Percentiles rank a stretch among this genome's conserved stretches.
phyloP scores from a whole-genome alignment of 108 stramenopile species.

The Mediolabrus comicus region DNA sequence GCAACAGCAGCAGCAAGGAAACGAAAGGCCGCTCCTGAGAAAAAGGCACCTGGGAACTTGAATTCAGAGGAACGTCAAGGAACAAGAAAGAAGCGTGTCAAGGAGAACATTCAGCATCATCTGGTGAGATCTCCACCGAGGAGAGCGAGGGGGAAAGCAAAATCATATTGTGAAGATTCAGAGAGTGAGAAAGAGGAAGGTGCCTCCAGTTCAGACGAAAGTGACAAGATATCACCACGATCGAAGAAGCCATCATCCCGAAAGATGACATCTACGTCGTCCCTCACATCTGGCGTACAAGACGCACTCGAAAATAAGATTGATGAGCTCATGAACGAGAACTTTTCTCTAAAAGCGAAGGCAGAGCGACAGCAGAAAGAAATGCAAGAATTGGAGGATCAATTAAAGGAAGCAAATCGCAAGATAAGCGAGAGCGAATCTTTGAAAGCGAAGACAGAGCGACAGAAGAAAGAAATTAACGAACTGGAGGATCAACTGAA shows the following conservation, averaged over 20 bases:
- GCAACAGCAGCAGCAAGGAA: neutral
- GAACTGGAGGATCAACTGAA: neutral
- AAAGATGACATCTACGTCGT: conserved; percentile 2
- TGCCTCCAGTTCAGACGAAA: too few relatives aligned
- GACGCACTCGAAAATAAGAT: neutral
- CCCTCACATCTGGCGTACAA: neutral
- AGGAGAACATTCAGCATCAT: neutral
- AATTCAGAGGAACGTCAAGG: neutral
- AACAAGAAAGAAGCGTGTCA: neutral
- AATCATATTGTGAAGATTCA: neutral
- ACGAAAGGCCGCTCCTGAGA: neutral
- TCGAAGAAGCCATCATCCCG: neutral
- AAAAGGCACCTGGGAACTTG: neutral
- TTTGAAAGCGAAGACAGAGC: neutral
- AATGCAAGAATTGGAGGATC: neutral
- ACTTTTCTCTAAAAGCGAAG: neutral
- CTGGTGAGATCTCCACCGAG: neutral
- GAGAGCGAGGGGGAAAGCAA: neutral
- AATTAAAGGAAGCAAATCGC: neutral
- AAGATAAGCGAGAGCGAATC: neutral
- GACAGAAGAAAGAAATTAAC: neutral
- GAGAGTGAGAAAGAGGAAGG: neutral
- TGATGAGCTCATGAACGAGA: neutral
- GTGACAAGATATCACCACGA: neutral
- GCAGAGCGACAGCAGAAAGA: neutral